Base-by-base conservation (phyloP, 2,329 filamentous ascomycete species). In the Cordyceps cicadae region DNA sequence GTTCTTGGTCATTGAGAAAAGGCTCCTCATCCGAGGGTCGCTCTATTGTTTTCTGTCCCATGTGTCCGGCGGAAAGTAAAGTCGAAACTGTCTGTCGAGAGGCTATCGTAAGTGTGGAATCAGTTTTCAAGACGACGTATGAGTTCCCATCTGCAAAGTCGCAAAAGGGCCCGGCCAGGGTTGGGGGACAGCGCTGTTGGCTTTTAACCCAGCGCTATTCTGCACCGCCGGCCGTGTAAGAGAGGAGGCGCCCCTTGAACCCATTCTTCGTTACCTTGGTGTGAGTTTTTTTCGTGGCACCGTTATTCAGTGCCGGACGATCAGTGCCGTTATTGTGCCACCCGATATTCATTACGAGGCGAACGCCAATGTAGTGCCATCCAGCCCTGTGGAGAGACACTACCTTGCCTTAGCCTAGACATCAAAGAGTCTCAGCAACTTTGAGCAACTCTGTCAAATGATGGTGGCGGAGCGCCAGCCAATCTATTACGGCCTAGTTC, bases 11-110 rank as follows among this genome's bases (percentile, higher is more conserved):
- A 19, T 53, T 19, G 32, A 62, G 46, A 39, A 62, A 61, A 1
- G 58, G 61, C 9, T 57, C 61, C 21, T 61, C 61, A 34, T 60
- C 57, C 11, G 52, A 61, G 24, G 52, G 5, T 14, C 58, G 45
- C 11, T 51, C 26, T 5, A 7, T 39, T 7, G 5, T 24, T 19
- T 12, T n/a, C 19, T 49, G 52, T 4, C 29, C 52, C 57, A 62
- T 62, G 32, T 26, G 41, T 21, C n/a, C 3, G 17, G 29, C 6
- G 17, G 29, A 12, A 34, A 37, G 4, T 14, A 3, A 21, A 29
- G 2, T 43, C 37, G 37, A n/a, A 12, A 14, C 12, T 37, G 3
- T 26, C 5, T 52, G 26, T 5, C 34, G 29, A 21, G 17, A 21
- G 19, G 11, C 12, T 26, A 11, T 26, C 14, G 19, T 26, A 26